phyloP scores from a whole-genome alignment of 116 monocot genomes.

The Dioscorea cayenensis region DNA sequence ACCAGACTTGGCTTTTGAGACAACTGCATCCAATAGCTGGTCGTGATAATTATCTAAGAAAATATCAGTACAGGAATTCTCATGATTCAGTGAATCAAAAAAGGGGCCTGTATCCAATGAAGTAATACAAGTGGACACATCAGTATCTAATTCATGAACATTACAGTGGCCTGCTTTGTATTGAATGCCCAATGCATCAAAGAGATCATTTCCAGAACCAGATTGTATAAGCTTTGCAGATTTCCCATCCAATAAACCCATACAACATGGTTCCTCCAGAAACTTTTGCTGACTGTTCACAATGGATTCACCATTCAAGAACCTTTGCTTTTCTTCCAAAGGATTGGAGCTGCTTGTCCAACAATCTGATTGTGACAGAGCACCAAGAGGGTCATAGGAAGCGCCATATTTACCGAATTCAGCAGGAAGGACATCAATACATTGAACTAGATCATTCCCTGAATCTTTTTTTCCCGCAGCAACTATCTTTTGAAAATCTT shows the following conservation, averaged over 20 bases:
- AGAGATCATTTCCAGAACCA: conserved; percentile 35
- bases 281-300: background rate
- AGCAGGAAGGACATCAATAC: conserved; percentile 5
- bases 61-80: conserved; percentile 24
- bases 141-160: conserved; percentile 7
- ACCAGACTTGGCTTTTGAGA: conserved; percentile 43
- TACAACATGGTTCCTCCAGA: background rate
- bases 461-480: background rate
- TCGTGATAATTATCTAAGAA: conserved; percentile 41
- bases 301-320: background rate
- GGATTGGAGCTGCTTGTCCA: background rate
- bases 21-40: conserved; percentile 75
- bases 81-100: conserved; percentile 26
- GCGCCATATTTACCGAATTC: conserved; percentile 9
- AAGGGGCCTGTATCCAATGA: conserved; percentile 13
- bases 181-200: conserved; percentile 54
- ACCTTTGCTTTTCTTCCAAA: conserved; percentile 9
- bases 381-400: background rate
- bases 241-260: background rate
- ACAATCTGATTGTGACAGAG: background rate
- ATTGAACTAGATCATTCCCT: conserved; percentile 8
- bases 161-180: conserved; percentile 8
- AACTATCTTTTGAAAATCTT: conserved; percentile 3
- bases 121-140: conserved; percentile 26
- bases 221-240: background rate